These are phyloP conservation scores for Alternaria triticina DNA, from an alignment of 2,329 filamentous ascomycete species.

Conservation along the genomic window DNA sequence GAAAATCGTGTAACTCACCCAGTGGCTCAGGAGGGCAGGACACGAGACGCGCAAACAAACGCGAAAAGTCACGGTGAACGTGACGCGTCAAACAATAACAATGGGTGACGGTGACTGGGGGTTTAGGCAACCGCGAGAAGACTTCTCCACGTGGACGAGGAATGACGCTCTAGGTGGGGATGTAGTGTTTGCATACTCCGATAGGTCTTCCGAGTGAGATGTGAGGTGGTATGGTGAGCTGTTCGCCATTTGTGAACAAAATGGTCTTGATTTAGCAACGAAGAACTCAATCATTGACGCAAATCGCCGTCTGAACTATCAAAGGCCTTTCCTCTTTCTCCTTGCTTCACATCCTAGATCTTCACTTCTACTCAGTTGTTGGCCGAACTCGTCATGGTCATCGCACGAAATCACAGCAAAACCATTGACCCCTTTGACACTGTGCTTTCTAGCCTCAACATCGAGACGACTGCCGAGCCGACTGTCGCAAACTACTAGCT, in stretches of 20 bases:
- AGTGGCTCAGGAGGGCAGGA: not conserved
- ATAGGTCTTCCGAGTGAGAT: not conserved
- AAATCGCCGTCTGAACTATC: not conserved
- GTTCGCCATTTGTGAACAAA: not conserved
- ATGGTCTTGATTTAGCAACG: not conserved
- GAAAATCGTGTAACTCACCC: not conserved
- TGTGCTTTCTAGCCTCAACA: not conserved
- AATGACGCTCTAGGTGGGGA: not conserved
- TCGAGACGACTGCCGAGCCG: not conserved
- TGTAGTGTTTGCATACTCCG: not conserved
- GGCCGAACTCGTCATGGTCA: not conserved
- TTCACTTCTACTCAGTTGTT: not conserved
- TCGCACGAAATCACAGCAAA: not conserved
- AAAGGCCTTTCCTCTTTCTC: rapidly evolving
- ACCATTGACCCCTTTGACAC: not conserved
- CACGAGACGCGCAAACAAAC: not conserved
- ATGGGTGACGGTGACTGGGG: not conserved
- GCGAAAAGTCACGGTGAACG: not conserved
- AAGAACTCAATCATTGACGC: not conserved
- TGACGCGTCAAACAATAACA: not conserved
- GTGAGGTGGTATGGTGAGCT: not conserved
- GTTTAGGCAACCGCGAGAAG: not conserved
- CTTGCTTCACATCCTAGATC: not conserved
- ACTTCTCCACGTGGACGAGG: not conserved
- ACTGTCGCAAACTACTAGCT: not conserved